Conservation (phyloP, 192 early-diverging fungal genomes). For the Borealophlyctis nickersoniae region DNA sequence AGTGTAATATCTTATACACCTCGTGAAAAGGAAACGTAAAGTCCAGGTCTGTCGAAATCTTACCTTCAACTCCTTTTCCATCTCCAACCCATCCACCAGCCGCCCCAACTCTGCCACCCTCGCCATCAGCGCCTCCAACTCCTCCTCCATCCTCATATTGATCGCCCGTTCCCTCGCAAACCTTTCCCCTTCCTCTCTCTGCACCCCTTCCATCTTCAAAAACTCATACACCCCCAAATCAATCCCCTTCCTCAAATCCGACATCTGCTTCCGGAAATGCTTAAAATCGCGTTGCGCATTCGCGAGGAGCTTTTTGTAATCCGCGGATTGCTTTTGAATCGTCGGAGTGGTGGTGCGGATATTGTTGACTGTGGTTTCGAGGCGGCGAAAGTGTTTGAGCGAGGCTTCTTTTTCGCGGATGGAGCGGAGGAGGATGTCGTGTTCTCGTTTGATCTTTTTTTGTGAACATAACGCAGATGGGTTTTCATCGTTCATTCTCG, state of each 20-base stretch:
- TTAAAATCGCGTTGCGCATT: constrained; percentile 38
- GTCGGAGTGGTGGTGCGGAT: constrained; percentile 50
- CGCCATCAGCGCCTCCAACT: constrained; percentile 42
- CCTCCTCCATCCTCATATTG: constrained; percentile 48
- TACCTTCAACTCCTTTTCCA: constrained; percentile 53
- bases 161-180: constrained; percentile 34
- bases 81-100: constrained; percentile 39
- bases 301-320: constrained; percentile 37
- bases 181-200: constrained; percentile 46
- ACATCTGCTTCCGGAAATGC: constrained; percentile 35
- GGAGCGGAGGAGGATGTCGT: constrained; percentile 51
- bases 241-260: constrained; percentile 43
- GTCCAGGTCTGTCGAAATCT: background rate
- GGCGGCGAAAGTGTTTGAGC: constrained; percentile 47
- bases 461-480: too few relatives aligned
- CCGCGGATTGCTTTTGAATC: constrained; percentile 48
- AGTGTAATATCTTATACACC: background rate
- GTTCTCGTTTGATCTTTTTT: constrained; percentile 53
- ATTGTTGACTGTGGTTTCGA: constrained; percentile 57
- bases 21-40: background rate
- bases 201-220: constrained; percentile 48
- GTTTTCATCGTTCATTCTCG: background rate
- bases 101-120: constrained; percentile 17
- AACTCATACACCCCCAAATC: constrained; percentile 50
- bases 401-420: constrained; percentile 58